A percentile compares a stretch with the other conserved stretches of the same genome.
Conservation (phyloP, 1,284 basidiomycete genomes). For the Bothia castanella region DNA sequence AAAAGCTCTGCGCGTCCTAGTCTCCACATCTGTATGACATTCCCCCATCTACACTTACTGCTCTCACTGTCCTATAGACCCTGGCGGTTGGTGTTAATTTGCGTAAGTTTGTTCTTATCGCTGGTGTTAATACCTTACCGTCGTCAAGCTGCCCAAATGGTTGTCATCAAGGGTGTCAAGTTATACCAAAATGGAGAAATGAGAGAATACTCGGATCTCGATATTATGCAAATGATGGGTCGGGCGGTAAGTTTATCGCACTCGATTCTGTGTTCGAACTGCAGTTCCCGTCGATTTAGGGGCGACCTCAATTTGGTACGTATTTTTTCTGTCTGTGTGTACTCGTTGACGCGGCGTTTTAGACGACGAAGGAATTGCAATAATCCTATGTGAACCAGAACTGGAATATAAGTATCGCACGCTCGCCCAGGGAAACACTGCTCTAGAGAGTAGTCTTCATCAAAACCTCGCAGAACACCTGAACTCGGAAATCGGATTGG, state of each 20-base stretch:
- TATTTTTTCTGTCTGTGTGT: constrained; percentile 1
- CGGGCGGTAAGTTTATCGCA: constrained; percentile 56
- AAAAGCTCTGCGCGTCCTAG: constrained; percentile 61
- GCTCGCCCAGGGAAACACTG: constrained; percentile 62
- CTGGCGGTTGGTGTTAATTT: constrained; percentile 87
- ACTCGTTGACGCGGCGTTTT: constrained; percentile 11
- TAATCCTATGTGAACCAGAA: constrained; percentile 77
- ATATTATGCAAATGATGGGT: constrained; percentile 84
- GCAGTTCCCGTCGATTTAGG: constrained; percentile 44
- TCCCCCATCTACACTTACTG: not conserved
- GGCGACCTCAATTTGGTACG: constrained; percentile 87
- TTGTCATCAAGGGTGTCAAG: constrained; percentile 80
- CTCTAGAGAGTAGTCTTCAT: constrained; percentile 84
- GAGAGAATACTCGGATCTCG: constrained; percentile 77
- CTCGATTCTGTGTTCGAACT: not conserved
- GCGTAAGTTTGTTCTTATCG: constrained; percentile 45
- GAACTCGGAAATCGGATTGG: constrained; percentile 87
- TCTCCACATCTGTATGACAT: constrained; percentile 65
- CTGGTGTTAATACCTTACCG: not conserved
- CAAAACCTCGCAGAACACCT: constrained; percentile 82
- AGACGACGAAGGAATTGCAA: constrained; percentile 75
- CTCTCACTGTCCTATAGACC: constrained; percentile 47
- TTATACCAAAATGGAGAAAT: constrained; percentile 61
- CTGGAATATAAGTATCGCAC: constrained; percentile 68
- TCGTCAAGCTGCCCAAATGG: constrained; percentile 66